phyloP scores from a whole-genome alignment of 2,329 filamentous ascomycete species.

The Leptosphaerulina australis region DNA sequence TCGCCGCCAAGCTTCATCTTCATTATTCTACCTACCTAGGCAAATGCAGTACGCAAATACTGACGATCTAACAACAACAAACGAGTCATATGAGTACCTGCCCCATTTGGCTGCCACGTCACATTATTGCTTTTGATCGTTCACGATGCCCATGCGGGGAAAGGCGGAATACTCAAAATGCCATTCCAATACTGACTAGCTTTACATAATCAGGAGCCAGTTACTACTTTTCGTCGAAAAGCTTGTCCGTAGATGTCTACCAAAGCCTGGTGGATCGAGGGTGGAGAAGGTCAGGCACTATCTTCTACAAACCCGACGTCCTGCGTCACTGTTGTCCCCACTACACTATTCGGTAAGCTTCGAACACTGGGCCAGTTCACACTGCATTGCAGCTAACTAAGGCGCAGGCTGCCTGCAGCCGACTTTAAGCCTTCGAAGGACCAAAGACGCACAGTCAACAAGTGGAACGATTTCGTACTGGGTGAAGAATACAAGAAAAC shows the following conservation, averaged over 20 bases:
- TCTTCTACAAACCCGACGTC: conserved; percentile 81
- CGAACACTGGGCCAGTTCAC: background rate
- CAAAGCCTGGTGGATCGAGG: conserved; percentile 74
- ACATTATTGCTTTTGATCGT: conserved; percentile 5
- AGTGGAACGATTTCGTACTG: conserved; percentile 74
- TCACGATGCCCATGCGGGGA: conserved; percentile 10
- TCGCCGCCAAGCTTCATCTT: conserved; percentile 26
- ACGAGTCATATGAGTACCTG: conserved; percentile 11
- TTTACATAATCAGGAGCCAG: conserved; percentile 65
- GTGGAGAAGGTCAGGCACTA: conserved; percentile 69
- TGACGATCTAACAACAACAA: conserved; percentile 8
- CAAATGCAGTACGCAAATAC: background rate
- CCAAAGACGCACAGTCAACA: conserved; percentile 76
- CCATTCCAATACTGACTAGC: conserved; percentile 24
- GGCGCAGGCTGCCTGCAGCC: conserved; percentile 65
- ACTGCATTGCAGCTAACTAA: conserved; percentile 18
- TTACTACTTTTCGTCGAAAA: conserved; percentile 70
- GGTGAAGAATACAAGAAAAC: conserved; percentile 71
- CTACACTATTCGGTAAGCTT: conserved; percentile 70
- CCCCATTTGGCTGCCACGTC: conserved; percentile 20
- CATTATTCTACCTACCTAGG: conserved; percentile 7
- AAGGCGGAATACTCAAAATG: conserved; percentile 16
- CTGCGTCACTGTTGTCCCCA: conserved; percentile 87
- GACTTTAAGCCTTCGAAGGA: conserved; percentile 71
- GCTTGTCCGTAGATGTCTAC: conserved; percentile 70